Percentiles rank a stretch among this genome's conserved stretches.
Conservation (phyloP, 768 basidiomycete species). For the Candolleomyces eurysporus region DNA sequence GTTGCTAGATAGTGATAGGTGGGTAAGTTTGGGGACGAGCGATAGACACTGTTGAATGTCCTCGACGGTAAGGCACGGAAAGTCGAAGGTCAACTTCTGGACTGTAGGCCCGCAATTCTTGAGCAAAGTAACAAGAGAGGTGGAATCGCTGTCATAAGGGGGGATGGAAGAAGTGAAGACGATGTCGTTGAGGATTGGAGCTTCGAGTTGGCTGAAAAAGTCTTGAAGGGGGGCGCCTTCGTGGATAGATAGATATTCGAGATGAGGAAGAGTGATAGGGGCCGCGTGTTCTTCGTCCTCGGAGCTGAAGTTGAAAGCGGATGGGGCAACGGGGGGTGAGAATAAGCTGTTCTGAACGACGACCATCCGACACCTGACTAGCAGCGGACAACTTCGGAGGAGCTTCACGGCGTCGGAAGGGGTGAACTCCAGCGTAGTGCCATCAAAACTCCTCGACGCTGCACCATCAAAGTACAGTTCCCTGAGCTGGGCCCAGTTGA, state of each 20-base stretch:
- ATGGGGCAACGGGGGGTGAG: neutral
- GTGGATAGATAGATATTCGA: constrained; percentile 2
- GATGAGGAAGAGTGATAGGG: neutral
- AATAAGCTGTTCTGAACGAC: neutral
- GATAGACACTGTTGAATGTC: neutral
- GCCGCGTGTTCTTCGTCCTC: neutral
- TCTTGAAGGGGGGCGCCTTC: neutral
- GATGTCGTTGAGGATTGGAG: neutral
- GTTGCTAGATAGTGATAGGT: neutral
- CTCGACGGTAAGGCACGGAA: neutral
- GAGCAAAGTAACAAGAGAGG: neutral
- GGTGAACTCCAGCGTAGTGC: neutral
- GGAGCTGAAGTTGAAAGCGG: neutral
- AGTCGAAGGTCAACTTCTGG: constrained; percentile 3
- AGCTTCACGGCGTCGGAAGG: neutral
- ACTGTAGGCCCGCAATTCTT: constrained; percentile 1
- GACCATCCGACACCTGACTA: neutral
- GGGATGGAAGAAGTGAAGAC: constrained; percentile 2
- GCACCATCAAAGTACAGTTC: constrained; percentile 4
- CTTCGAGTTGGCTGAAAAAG: constrained; percentile 3
- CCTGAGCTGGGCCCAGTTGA: constrained; percentile 3
- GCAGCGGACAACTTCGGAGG: constrained; percentile 1
- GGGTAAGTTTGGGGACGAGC: neutral
- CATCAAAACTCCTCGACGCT: neutral
- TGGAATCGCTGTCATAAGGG: constrained; percentile 1